Evolutionary conservation across 2,329 filamentous ascomycete genomes (phyloP), one percentile per base, ranked within the genome.

Genomic region (Sporothrix dimorphospora): DNA sequence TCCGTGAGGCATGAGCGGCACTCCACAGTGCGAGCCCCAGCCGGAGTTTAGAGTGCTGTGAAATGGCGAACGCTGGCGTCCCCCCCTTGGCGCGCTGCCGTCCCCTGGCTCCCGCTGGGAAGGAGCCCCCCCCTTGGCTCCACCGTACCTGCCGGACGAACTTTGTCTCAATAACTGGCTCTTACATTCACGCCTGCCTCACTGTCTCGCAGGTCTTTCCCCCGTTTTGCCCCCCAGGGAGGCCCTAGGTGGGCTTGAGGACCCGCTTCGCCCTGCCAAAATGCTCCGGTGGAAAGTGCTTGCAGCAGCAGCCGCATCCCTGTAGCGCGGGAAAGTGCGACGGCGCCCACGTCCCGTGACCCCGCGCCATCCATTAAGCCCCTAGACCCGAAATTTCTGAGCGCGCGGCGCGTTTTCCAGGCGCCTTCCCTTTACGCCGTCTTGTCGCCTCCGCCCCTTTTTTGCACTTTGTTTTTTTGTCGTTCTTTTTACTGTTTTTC

Each of bases 341-440:
- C 19, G 8, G 11, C 47, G 21, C 8, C 65, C 49, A 69, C n/a
- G 19, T 71, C 73, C 69, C 73, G 73, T 75, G 73, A 73, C 71
- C 53, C 71, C 73, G 73, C 73, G 73, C 73, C 59, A 30, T 40
- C 70, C 47, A 70, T 68, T 70, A 40, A 69, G 45, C 47, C 21
- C 24, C 65, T 38, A 34, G 68, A 19, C 40, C 34, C 40, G 16
- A 55, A 53, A n/a, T 47, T 49, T 55, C 67, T 40, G 27, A 65
- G 49, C 72, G 49, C 72, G 72, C 73, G 73, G 72, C 73, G 73
- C 73, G 73, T 71, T 74, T 51, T 42, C 38, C 21, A 45, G 38
- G 38, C 9, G 38, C 16, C 11, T 45, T 34, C 30, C 30, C 30
- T 34, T 61, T 61, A 4, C 19, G 16, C 30, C 34, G 55, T 45